Percentiles rank a stretch among this genome's conserved stretches.
These are phyloP conservation scores for Achaetomiella virescens DNA, from an alignment of 495 filamentous ascomycete species.

Conservation along the genomic window DNA sequence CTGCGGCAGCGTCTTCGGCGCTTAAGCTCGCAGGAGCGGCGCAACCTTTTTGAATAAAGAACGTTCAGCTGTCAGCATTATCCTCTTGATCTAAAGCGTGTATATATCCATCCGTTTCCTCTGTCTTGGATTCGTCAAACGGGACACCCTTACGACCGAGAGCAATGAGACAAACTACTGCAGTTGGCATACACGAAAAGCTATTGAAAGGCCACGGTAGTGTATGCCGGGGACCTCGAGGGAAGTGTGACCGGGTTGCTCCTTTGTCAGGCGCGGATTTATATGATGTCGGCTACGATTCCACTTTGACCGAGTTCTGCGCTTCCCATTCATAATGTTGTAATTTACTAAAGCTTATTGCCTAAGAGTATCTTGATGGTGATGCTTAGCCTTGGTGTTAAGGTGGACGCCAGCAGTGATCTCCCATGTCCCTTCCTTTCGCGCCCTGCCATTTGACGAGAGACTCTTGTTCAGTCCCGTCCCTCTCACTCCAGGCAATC, in stretches of 20 bases:
- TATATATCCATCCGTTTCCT: background rate
- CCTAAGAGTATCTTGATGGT: background rate
- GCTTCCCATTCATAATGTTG: constrained; percentile 15
- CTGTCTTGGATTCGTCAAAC: background rate
- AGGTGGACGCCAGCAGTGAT: too few species aligned
- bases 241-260: background rate
- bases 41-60: constrained; percentile 4
- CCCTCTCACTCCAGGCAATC: too few species aligned
- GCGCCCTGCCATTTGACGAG: too few species aligned
- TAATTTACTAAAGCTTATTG: constrained; percentile 3
- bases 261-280: background rate
- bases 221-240: background rate
- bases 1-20: constrained; percentile 47
- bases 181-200: constrained; percentile 4
- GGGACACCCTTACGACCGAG: background rate
- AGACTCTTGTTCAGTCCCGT: too few species aligned
- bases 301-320: constrained; percentile 2
- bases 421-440: too few species aligned
- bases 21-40: constrained; percentile 23
- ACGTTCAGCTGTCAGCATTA: constrained; percentile 6
- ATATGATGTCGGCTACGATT: constrained; percentile 7
- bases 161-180: constrained; percentile 5
- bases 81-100: constrained; percentile 5
- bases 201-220: background rate
- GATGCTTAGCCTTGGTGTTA: too few species aligned